Base-by-base conservation (phyloP, 352 stramenopile genomes). In the Phytophthora capsici region DNA sequence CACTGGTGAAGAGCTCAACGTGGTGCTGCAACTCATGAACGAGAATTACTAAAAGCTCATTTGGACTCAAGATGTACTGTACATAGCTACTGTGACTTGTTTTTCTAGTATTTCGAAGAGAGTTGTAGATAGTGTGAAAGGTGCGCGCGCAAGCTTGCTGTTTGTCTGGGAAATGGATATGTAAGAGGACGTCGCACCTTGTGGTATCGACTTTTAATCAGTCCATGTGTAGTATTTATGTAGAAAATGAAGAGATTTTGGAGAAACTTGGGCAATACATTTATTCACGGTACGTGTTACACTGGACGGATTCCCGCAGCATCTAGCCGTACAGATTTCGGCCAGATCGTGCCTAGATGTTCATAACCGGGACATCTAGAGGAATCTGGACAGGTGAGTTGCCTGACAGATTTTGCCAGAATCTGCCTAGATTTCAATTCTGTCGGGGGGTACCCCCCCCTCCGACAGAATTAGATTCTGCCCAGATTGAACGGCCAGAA, bases 21-120 rank as follows among this genome's bases (percentile, higher is more conserved):
- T 87, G 28, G 84, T 93, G 57, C 44, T 93, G 49, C 82, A 93
- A 50, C 79, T 93, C 51, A 93, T 93, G 84, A 91, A 93, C 63
- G 83, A 90, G 40, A 75, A 63, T 14, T 67, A 82, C 48, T 91
- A 79, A 71, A 80, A 54, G 19, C 26, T 19, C 25, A 23, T 2
- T 20, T 6, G 3, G 7, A 7, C 41, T 66, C 46, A 4, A 14
- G 8, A 10, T 47, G 50, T 70, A n/a, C n/a, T n/a, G n/a, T n/a
- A n/a, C n/a, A n/a, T n/a, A 66, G 53, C 63, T 61, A 63, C 23
- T 65, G 59, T 57, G 22, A 62, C 23, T 66, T 69, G 25, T 67
- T 57, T 41, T 68, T 67, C 37, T 62, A 62, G 55, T 71, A 52
- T 32, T 60, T 69, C 47, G 30, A 40, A 22, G 38, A 54, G 32